Conservation (phyloP, 176 grass and related monocot species). For the Neostapfia colusana region DNA sequence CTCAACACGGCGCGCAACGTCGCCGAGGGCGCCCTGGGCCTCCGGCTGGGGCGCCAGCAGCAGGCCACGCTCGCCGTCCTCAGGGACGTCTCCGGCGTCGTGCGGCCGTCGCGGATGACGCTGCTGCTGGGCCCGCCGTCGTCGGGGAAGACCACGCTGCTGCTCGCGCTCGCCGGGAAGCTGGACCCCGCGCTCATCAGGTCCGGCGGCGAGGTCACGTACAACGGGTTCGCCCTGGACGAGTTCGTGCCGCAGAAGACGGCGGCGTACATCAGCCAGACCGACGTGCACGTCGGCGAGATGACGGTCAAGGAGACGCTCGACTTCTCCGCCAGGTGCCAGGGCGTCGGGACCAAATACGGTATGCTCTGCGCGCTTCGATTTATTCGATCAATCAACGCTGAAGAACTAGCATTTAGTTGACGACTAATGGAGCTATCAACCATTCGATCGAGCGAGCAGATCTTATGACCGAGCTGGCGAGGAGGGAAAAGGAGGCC, state of each 20-base stretch:
- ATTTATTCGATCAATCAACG: too few species aligned
- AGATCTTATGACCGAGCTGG: constrained; percentile 88
- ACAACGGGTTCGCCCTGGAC: constrained; percentile 66
- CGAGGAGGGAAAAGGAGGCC: constrained; percentile 76
- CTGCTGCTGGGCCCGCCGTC: constrained; percentile 90
- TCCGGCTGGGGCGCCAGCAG: constrained; percentile 36
- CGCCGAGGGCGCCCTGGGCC: constrained; percentile 51
- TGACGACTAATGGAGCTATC: too few species aligned
- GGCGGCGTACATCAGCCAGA: constrained; percentile 98
- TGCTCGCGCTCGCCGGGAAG: constrained; percentile 87
- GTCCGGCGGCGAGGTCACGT: constrained; percentile 58
- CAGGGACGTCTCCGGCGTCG: constrained; percentile 55
- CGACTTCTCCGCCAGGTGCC: constrained; percentile 93
- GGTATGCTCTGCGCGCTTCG: constrained; percentile 37
- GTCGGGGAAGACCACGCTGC: constrained; percentile 90
- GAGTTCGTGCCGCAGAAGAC: constrained; percentile 98
- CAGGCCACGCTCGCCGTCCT: constrained; percentile 73
- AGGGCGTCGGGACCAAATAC: constrained; percentile 87
- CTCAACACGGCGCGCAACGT: constrained; percentile 72
- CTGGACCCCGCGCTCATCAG: constrained; percentile 67
- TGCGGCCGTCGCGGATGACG: constrained; percentile 83
- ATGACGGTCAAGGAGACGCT: constrained; percentile 99
- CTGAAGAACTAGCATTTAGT: too few species aligned
- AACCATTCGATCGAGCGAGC: not conserved
- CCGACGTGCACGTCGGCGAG: constrained; percentile 85